A percentile compares a stretch with the other conserved stretches of the same genome.
phyloP scores from a whole-genome alignment of 2,329 filamentous ascomycete species.

The Cladosporium cucumerinum region DNA sequence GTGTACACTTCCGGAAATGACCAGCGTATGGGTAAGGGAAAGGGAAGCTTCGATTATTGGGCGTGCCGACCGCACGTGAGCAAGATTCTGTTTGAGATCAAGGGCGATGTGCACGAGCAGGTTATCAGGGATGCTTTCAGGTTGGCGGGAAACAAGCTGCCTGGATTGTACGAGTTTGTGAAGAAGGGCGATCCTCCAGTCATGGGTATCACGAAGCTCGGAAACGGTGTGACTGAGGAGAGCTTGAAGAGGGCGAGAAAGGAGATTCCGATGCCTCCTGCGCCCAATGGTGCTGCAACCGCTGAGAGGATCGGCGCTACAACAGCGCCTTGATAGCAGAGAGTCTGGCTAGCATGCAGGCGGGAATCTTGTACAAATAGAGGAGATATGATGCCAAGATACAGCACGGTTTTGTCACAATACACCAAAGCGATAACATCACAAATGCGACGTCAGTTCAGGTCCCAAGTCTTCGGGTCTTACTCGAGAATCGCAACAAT shows the following conservation, averaged over 20 bases:
- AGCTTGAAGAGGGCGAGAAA: conserved; percentile 70
- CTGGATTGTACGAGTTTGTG: conserved; percentile 87
- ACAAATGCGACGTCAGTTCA: not conserved
- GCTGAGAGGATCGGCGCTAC: conserved; percentile 28
- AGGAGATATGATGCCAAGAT: conserved; percentile 3
- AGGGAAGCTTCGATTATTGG: conserved; percentile 97
- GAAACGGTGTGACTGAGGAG: conserved; percentile 74
- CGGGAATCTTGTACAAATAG: conserved; percentile 6
- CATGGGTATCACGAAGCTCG: conserved; percentile 88
- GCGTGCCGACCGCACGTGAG: conserved; percentile 84
- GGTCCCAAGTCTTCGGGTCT: not conserved
- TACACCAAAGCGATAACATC: not conserved
- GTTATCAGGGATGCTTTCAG: conserved; percentile 90
- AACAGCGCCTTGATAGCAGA: conserved; percentile 17
- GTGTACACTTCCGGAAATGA: conserved; percentile 96
- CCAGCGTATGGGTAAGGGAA: conserved; percentile 98
- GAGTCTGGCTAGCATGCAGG: not conserved
- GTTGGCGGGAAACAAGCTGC: conserved; percentile 90
- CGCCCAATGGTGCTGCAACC: conserved; percentile 28
- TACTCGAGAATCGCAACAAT: not conserved
- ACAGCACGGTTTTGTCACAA: not conserved
- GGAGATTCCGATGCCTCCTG: conserved; percentile 21
- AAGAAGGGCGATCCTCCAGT: conserved; percentile 86
- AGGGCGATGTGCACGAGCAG: conserved; percentile 90
- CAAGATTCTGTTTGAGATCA: conserved; percentile 88